phyloP scores from a whole-genome alignment of 352 stramenopile genomes.

The Globisporangium acanthophoron region DNA sequence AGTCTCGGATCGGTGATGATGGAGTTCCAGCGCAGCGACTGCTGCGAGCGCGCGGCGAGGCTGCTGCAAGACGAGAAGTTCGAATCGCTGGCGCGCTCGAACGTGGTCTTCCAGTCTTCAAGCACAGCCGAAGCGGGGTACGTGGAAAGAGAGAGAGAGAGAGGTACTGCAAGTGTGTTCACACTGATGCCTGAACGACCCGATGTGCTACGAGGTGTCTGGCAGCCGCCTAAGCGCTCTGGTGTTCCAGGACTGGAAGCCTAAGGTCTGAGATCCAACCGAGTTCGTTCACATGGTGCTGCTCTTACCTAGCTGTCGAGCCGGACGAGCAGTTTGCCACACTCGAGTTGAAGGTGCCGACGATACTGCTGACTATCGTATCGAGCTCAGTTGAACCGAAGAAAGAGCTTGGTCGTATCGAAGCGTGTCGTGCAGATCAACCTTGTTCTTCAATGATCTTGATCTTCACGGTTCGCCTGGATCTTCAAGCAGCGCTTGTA shows the following conservation, averaged over 20 bases:
- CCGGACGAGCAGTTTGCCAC: no score
- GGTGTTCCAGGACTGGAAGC: constrained; percentile 51
- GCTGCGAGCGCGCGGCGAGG: constrained; percentile 15
- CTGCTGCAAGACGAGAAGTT: constrained; percentile 20
- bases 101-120: constrained; percentile 23
- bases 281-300: no score
- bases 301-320: background rate
- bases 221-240: constrained; percentile 30
- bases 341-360: no score
- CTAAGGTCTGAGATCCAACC: constrained; percentile 21
- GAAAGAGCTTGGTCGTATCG: no score
- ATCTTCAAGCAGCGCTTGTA: no score
- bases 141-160: background rate
- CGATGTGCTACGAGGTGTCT: background rate
- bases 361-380: no score
- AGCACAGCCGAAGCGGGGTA: constrained; percentile 28
- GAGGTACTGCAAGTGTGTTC: no score
- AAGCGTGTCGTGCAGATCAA: no score
- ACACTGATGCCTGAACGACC: no score
- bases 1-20: constrained; percentile 43
- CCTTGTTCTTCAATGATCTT: no score
- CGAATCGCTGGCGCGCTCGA: constrained; percentile 10
- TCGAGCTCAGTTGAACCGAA: no score
- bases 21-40: constrained; percentile 41
- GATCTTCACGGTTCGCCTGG: no score